These are phyloP conservation scores for Penicillium janthinellum DNA, from an alignment of 2,329 filamentous ascomycete genomes.

Conservation along the genomic window DNA sequence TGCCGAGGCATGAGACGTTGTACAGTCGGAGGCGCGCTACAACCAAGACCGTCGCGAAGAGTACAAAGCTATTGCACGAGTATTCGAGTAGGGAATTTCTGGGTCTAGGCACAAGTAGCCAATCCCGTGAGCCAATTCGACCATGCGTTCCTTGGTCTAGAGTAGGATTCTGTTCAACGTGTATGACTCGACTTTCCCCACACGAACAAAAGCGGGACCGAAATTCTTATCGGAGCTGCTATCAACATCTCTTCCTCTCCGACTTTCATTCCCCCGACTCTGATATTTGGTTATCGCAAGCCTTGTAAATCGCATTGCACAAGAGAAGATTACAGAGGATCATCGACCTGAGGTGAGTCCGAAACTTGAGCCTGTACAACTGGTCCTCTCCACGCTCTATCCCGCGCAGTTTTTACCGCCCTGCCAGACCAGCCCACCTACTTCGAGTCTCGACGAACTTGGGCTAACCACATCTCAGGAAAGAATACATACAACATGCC, in stretches of 20 bases:
- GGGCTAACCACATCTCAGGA: not conserved
- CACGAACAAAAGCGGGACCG: constrained; percentile 1
- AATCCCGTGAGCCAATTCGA: not conserved
- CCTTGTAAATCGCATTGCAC: not conserved
- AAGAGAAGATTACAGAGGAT: too few species aligned
- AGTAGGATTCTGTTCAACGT: too few species aligned
- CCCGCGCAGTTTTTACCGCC: not conserved
- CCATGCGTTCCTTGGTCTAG: too few species aligned
- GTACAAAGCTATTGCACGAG: not conserved
- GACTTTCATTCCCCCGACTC: not conserved
- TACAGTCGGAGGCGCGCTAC: too few species aligned
- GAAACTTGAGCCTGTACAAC: not conserved
- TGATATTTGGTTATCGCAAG: not conserved
- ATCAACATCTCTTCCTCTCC: not conserved
- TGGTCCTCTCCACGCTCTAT: not conserved
- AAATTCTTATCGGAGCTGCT: constrained; percentile 11
- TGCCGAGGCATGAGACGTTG: not conserved
- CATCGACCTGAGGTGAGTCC: not conserved
- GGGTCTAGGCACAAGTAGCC: not conserved
- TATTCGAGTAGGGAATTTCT: not conserved
- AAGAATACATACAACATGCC: constrained; percentile 63
- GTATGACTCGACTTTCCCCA: not conserved
- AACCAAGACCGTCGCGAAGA: not conserved
- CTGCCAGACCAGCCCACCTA: not conserved
- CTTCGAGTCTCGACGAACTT: not conserved